phyloP scores from a whole-genome alignment of 441 rosid species.

The Aleurites moluccanus region DNA sequence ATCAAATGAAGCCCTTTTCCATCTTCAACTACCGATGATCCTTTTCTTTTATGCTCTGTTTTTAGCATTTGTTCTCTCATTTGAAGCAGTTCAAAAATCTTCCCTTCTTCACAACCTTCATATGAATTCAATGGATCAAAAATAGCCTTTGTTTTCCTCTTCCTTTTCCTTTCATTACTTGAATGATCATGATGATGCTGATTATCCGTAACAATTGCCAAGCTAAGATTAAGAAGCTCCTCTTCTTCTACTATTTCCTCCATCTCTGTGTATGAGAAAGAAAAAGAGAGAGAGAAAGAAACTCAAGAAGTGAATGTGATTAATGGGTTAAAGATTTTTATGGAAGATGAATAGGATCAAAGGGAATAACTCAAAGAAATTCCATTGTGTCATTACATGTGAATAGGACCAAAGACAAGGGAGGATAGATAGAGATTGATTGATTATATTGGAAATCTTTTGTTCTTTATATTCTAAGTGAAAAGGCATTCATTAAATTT shows the following conservation, averaged over 20 bases:
- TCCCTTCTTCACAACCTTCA: slow-evolving; percentile 42
- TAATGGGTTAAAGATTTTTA: slow-evolving; percentile 23
- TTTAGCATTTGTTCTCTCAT: slow-evolving; percentile 57
- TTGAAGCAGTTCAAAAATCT: slow-evolving; percentile 47
- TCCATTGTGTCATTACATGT: slow-evolving; percentile 38
- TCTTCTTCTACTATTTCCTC: slow-evolving; percentile 34
- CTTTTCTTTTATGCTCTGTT: slow-evolving; percentile 29
- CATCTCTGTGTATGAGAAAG: slow-evolving; percentile 18
- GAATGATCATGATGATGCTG: not conserved
- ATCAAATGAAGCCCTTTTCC: slow-evolving; percentile 58
- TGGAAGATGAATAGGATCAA: slow-evolving; percentile 19
- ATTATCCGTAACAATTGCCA: slow-evolving; percentile 36
- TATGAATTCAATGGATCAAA: slow-evolving; percentile 14
- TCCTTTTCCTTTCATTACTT: slow-evolving; percentile 17
- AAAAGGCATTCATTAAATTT: not conserved
- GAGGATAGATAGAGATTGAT: not conserved
- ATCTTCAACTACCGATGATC: slow-evolving; percentile 20
- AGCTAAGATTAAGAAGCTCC: slow-evolving; percentile 47
- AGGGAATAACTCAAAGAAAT: slow-evolving; percentile 39
- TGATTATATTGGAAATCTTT: not conserved
- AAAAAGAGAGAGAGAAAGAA: not conserved
- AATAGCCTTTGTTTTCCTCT: slow-evolving; percentile 33
- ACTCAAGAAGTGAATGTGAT: too few species aligned
- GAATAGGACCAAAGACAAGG: slow-evolving; percentile 29
- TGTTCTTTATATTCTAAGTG: not conserved